Percentiles rank a stretch among this genome's conserved stretches.
Conservation (phyloP, 2,329 filamentous ascomycete genomes). For the Decorospora gaudefroyi region DNA sequence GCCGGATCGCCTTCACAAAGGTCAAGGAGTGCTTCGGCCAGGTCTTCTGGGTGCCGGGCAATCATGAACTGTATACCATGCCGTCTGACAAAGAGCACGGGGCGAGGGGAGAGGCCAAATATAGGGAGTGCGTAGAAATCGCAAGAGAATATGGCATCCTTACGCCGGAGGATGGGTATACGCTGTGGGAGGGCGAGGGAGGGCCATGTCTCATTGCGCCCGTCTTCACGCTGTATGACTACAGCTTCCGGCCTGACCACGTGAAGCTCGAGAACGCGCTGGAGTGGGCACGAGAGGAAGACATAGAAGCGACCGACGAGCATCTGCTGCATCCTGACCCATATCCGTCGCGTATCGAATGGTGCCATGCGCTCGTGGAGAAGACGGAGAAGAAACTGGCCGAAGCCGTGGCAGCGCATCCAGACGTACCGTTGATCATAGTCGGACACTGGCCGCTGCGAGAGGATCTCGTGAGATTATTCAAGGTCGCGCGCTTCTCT, state of each 20-base stretch:
- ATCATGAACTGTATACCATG: slow-evolving; percentile 63
- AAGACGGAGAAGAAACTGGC: slow-evolving; percentile 50
- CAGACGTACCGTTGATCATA: slow-evolving; percentile 49
- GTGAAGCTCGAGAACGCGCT: slow-evolving; percentile 56
- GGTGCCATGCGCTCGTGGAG: slow-evolving; percentile 52
- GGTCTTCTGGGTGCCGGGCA: slow-evolving; percentile 63
- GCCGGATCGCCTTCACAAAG: slow-evolving; percentile 43
- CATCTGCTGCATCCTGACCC: slow-evolving; percentile 53
- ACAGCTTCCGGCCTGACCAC: slow-evolving; percentile 59
- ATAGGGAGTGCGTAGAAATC: slow-evolving; percentile 59
- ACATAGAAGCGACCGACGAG: slow-evolving; percentile 55
- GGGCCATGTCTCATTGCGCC: slow-evolving; percentile 58
- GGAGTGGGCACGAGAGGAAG: slow-evolving; percentile 53
- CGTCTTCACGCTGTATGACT: slow-evolving; percentile 65
- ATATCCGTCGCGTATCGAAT: slow-evolving; percentile 51
- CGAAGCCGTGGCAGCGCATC: slow-evolving; percentile 34
- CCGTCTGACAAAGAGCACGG: slow-evolving; percentile 45
- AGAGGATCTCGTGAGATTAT: slow-evolving; percentile 52
- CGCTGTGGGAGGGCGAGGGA: slow-evolving; percentile 58
- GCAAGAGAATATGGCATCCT: slow-evolving; percentile 58
- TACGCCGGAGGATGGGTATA: slow-evolving; percentile 62
- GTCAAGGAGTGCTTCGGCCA: slow-evolving; percentile 51
- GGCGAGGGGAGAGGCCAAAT: slow-evolving; percentile 58
- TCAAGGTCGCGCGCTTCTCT: slow-evolving; percentile 50
- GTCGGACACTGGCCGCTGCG: slow-evolving; percentile 55